Evolutionary conservation across 768 basidiomycete genomes (phyloP), one percentile per base, ranked within the genome.

Genomic region (Sutorius australiensis): DNA sequence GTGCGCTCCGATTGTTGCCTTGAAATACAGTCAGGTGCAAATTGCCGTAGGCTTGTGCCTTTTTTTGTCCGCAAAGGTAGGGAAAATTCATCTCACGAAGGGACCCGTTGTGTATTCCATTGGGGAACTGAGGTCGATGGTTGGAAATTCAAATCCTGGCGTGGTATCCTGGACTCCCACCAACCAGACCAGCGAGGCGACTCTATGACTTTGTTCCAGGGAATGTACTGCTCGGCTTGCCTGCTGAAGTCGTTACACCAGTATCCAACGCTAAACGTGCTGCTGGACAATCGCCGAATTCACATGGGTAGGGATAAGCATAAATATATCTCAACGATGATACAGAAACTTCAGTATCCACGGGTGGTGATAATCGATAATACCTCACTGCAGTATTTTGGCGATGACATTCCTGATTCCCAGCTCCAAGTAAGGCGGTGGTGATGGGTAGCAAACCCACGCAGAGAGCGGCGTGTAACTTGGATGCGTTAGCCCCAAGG

Each of bases 361-460:
- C 4, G 30, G 36, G 10, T 7, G 11, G 12, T 17, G 42, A 46
- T 34, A 1, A 33, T 21, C 24, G 24, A 24, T 24, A 24, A 24
- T 24, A 24, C 80, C 82, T 80, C 82, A 82, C 5, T 62, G 40
- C 54, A 85, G 83, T 13, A 64, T 51, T 24, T 65, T 63, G 6
- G 59, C 47, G 12, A 81, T 43, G 3, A 73, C 75, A 62, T 90
- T 13, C 79, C 75, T 92, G 94, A 97, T 17, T 91, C 79, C 95
- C 95, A 97, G 33, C 79, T 84, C 93, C 94, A 60, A 21, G 50
- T 32, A 31, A 45, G 10, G 14, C 0, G 39, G 58, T 16, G 46
- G 11, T n/a, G 13, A 37, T 37, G 8, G 5, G 9, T 17, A 38
- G 17, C 10, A 10, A 3, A 17, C 7, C 12, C 19, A 13, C 1